Conservation (phyloP, 495 filamentous ascomycete species). For the Aspergillus sclerotiicarbonarius region DNA sequence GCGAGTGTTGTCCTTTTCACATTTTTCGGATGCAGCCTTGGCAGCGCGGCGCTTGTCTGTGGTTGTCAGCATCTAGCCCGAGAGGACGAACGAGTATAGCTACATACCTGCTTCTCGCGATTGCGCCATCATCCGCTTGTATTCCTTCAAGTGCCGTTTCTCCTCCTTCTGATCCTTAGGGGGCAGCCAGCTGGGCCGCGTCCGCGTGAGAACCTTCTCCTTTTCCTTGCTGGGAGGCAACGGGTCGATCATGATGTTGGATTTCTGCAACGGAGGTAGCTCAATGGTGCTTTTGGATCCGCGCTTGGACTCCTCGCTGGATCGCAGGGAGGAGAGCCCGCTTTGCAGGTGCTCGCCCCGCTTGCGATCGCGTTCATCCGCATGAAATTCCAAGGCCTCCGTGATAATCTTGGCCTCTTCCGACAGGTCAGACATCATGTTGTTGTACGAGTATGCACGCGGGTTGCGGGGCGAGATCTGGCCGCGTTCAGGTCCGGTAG, state of each 20-base stretch:
- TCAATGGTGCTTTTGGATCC: slow-evolving; percentile 55
- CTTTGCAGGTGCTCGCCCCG: slow-evolving; percentile 52
- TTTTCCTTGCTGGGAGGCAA: slow-evolving; percentile 96
- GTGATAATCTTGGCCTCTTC: slow-evolving; percentile 86
- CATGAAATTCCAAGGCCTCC: slow-evolving; percentile 83
- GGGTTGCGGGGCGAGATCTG: slow-evolving; percentile 50
- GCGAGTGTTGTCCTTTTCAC: slow-evolving; percentile 66
- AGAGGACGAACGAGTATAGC: not conserved
- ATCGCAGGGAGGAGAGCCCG: slow-evolving; percentile 41
- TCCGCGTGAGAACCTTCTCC: slow-evolving; percentile 85
- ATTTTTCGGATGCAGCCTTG: slow-evolving; percentile 47
- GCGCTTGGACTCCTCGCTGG: slow-evolving; percentile 54
- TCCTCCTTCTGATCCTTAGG: slow-evolving; percentile 94
- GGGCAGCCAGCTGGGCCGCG: slow-evolving; percentile 90
- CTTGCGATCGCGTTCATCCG: slow-evolving; percentile 58
- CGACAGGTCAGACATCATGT: slow-evolving; percentile 74
- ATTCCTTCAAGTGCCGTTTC: slow-evolving; percentile 85
- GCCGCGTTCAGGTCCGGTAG: slow-evolving; percentile 44
- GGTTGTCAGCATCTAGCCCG: not conserved
- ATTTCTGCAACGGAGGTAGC: slow-evolving; percentile 78
- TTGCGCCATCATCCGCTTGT: slow-evolving; percentile 87
- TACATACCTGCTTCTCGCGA: slow-evolving; percentile 67
- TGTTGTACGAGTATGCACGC: slow-evolving; percentile 84
- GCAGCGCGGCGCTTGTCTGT: slow-evolving; percentile 50
- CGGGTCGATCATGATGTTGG: slow-evolving; percentile 94